A percentile compares a stretch with the other conserved stretches of the same genome.
phyloP scores from a whole-genome alignment of 108 stramenopile genomes.

The Craspedostauros australis region DNA sequence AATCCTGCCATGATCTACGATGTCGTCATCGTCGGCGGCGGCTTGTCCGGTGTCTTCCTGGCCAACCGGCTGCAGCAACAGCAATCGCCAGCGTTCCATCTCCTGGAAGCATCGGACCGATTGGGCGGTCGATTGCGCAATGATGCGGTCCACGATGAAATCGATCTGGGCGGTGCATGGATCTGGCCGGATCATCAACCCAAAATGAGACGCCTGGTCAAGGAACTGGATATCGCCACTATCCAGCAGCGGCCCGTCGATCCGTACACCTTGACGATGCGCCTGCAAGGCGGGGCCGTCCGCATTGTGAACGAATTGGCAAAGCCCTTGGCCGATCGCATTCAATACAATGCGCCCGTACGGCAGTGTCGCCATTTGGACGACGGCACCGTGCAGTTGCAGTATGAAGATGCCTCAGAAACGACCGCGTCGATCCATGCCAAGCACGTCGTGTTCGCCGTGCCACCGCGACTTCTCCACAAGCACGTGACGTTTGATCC shows the following conservation, averaged over 20 bases:
- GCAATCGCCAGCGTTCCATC: too few relatives aligned
- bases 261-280: constrained; percentile 29
- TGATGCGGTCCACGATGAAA: constrained; percentile 18
- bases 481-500: constrained; percentile 36
- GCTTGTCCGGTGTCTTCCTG: constrained; percentile 25
- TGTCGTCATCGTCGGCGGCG: constrained; percentile 41
- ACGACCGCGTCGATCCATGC: constrained; percentile 15
- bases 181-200: constrained; percentile 48
- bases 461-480: constrained; percentile 37
- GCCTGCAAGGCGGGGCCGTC: constrained; percentile 47
- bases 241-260: constrained; percentile 46
- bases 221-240: constrained; percentile 17
- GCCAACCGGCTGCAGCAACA: constrained; percentile 22
- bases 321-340: constrained; percentile 9
- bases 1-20: too few relatives aligned
- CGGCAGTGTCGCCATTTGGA: constrained; percentile 8
- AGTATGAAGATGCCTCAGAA: constrained; percentile 1
- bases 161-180: constrained; percentile 61
- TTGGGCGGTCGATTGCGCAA: constrained; percentile 50
- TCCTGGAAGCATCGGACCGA: constrained; percentile 34
- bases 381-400: neutral
- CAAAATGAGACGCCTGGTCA: constrained; percentile 18
- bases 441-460: constrained; percentile 33
- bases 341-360: constrained; percentile 20
- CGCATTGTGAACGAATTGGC: constrained; percentile 23